phyloP scores from a whole-genome alignment of 177 flowering plant genomes.

The Telopea speciosissima region DNA sequence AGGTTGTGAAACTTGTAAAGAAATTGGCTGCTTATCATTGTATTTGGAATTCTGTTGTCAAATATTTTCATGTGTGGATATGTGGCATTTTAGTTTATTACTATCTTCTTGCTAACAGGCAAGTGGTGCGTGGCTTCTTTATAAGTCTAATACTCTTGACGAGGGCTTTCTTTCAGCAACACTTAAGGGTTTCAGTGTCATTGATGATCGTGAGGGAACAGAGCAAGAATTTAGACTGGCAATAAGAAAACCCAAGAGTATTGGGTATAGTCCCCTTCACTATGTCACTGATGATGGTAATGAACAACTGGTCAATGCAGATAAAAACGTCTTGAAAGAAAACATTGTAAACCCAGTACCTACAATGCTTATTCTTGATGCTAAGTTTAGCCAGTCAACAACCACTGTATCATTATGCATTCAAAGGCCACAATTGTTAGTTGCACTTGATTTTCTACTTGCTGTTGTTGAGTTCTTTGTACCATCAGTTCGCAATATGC shows the following conservation, averaged over 20 bases:
- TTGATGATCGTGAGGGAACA: constrained; percentile 92
- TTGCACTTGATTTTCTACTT: constrained; percentile 91
- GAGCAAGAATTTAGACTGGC: constrained; percentile 71
- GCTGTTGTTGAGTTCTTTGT: constrained; percentile 93
- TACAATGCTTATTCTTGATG: constrained; percentile 90
- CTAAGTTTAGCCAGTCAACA: constrained; percentile 51
- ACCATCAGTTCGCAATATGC: constrained; percentile 51
- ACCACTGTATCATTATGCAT: constrained; percentile 56
- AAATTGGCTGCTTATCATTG: not conserved
- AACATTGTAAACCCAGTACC: constrained; percentile 25
- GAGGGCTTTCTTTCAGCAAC: constrained; percentile 81
- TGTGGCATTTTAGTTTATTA: not conserved
- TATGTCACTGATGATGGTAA: constrained; percentile 13
- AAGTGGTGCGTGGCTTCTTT: constrained; percentile 75
- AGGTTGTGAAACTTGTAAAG: not conserved
- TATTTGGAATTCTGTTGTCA: not conserved
- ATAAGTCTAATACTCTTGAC: constrained; percentile 62
- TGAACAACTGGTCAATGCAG: constrained; percentile 10
- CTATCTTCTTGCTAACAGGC: constrained; percentile 36
- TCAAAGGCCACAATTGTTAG: constrained; percentile 94
- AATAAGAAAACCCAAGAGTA: constrained; percentile 46
- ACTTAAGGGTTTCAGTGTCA: constrained; percentile 62
- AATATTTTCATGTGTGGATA: not conserved
- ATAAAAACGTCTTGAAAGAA: constrained; percentile 11
- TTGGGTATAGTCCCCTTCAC: constrained; percentile 24